Evolutionary conservation across 148 eudicot genomes (phyloP).

Genomic region (Persicaria tinctoria): DNA sequence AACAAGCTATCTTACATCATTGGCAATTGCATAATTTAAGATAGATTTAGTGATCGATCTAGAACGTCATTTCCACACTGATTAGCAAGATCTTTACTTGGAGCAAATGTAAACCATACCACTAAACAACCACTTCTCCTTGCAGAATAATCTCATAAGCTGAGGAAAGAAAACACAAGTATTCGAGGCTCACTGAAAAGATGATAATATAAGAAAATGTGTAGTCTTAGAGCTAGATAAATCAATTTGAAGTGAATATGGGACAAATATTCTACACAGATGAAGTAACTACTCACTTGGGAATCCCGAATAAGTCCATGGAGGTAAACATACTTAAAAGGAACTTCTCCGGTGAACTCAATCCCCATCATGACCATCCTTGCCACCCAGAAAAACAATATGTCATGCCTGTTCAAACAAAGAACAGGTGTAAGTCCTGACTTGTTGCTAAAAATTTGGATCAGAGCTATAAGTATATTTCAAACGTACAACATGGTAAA

Average conservation of each 20-base stretch:
- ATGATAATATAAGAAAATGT: neutral
- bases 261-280: neutral
- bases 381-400: slow-evolving; percentile 98
- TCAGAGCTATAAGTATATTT: neutral
- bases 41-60: too few relatives aligned
- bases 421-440: slow-evolving; percentile 12
- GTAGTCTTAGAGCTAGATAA: neutral
- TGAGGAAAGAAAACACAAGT: too few relatives aligned
- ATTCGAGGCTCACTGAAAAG: neutral
- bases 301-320: slow-evolving; percentile 96
- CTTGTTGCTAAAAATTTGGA: neutral
- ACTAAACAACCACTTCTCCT: too few relatives aligned
- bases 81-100: too few relatives aligned
- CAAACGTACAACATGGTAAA: neutral
- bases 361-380: slow-evolving; percentile 99
- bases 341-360: slow-evolving; percentile 86
- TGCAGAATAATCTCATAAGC: too few relatives aligned
- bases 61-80: too few relatives aligned
- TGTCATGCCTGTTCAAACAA: slow-evolving; percentile 77
- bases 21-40: too few relatives aligned
- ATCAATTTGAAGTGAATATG: neutral
- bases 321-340: slow-evolving; percentile 76
- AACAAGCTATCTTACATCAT: too few relatives aligned
- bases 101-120: too few relatives aligned
- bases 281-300: slow-evolving; percentile 47